A percentile compares a stretch with the other conserved stretches of the same genome.
Conservation (phyloP, 2,329 filamentous ascomycete species). For the Sporothrix dimorphospora region DNA sequence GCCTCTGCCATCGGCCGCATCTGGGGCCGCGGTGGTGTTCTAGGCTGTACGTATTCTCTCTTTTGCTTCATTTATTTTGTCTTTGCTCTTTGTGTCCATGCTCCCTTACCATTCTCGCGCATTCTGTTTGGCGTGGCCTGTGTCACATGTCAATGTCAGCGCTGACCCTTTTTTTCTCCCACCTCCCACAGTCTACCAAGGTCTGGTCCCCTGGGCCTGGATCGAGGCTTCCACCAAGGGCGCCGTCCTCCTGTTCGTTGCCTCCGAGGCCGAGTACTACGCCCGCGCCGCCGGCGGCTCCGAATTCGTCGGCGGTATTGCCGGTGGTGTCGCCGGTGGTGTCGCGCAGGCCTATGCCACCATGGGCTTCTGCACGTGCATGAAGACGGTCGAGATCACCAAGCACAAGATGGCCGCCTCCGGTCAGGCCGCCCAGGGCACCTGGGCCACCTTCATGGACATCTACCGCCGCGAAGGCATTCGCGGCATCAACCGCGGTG, state of each 20-base stretch:
- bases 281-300: constrained; percentile 80
- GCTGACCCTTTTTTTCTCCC: neutral
- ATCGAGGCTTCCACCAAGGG: constrained; percentile 99
- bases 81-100: neutral
- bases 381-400: constrained; percentile 99
- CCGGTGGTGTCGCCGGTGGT: constrained; percentile 89
- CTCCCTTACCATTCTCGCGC: neutral
- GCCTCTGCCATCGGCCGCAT: constrained; percentile 78
- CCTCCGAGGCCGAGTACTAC: constrained; percentile 96
- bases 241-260: constrained; percentile 97
- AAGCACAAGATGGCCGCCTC: constrained; percentile 90
- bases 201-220: constrained; percentile 99
- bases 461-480: constrained; percentile 96
- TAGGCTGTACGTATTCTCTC: constrained; percentile 76
- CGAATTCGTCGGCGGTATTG: constrained; percentile 87
- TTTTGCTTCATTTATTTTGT: neutral
- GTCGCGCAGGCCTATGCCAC: constrained; percentile 98
- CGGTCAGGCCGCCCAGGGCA: constrained; percentile 84
- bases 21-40: constrained; percentile 89
- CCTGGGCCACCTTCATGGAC: constrained; percentile 92
- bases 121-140: neutral
- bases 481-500: constrained; percentile 94
- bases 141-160: constrained; percentile 21
- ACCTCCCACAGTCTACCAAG: constrained; percentile 81
- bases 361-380: constrained; percentile 99